phyloP scores from a whole-genome alignment of 176 grass and related monocot species.

The Triticum timopheevii region DNA sequence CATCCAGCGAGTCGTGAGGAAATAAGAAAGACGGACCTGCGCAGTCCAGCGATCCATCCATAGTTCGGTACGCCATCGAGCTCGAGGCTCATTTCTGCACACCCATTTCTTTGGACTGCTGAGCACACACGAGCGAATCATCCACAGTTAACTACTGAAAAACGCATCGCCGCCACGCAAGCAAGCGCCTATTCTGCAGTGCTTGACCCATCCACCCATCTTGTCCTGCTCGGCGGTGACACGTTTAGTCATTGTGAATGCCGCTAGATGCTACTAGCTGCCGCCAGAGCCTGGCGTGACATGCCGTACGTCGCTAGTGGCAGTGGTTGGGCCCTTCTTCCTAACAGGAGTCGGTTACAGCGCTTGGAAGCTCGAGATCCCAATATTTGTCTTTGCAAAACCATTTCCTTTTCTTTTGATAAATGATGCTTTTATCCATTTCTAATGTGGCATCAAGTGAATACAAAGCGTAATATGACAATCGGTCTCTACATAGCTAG shows the following conservation, averaged over 20 bases:
- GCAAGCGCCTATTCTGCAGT: slow-evolving; percentile 14
- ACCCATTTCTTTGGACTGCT: background rate
- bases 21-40: too few species aligned
- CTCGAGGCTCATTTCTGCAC: background rate
- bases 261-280: background rate
- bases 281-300: background rate
- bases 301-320: slow-evolving; percentile 8
- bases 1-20: too few species aligned
- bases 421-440: too few species aligned
- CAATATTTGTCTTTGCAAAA: background rate
- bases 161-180: background rate
- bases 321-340: background rate
- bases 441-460: too few species aligned
- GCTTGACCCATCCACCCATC: background rate
- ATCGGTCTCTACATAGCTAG: too few species aligned
- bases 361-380: background rate
- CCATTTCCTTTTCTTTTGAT: too few species aligned
- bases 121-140: background rate
- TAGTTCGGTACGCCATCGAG: background rate
- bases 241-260: slow-evolving; percentile 21
- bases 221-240: slow-evolving; percentile 21
- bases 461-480: too few species aligned
- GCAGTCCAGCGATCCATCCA: background rate
- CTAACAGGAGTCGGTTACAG: background rate
- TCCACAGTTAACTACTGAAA: background rate